A percentile compares a stretch with the other conserved stretches of the same genome.
Conservation (phyloP, 2,329 filamentous ascomycete genomes). For the Fusarium armeniacum region DNA sequence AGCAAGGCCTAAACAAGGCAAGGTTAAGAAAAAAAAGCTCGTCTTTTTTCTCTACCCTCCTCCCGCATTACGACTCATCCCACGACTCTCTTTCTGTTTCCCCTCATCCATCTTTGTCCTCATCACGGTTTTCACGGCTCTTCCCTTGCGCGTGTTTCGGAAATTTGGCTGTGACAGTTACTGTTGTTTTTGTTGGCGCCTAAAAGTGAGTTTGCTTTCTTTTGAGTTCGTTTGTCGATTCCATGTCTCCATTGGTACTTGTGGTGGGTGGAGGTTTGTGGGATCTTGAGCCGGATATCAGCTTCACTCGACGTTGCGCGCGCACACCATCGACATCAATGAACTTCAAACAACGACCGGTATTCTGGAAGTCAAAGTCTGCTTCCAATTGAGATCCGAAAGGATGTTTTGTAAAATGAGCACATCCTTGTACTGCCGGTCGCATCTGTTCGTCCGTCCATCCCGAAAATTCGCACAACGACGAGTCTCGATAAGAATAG, state of each 20-base stretch:
- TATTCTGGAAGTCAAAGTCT: neutral
- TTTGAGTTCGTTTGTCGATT: conserved; percentile 37
- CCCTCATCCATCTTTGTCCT: conserved; percentile 53
- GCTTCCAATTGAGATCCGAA: conserved; percentile 6
- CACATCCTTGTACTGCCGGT: neutral
- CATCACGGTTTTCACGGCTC: conserved; percentile 60
- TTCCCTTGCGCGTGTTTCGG: conserved; percentile 64
- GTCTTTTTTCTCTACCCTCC: conserved; percentile 52
- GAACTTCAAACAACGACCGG: conserved; percentile 5
- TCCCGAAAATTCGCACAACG: conserved; percentile 24
- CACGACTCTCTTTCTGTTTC: conserved; percentile 54
- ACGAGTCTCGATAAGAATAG: conserved; percentile 13
- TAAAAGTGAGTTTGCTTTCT: conserved; percentile 64
- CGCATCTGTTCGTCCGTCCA: conserved; percentile 4
- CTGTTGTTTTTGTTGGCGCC: conserved; percentile 65
- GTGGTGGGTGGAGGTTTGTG: conserved; percentile 40
- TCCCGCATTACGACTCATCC: conserved; percentile 54
- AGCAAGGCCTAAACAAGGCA: conserved; percentile 53
- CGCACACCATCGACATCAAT: conserved; percentile 16
- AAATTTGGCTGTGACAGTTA: conserved; percentile 60
- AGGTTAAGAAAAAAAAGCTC: conserved; percentile 55
- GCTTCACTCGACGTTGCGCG: conserved; percentile 31
- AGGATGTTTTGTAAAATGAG: neutral
- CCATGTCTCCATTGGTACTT: conserved; percentile 41
- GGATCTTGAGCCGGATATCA: conserved; percentile 29